phyloP scores from a whole-genome alignment of 352 stramenopile genomes.

The Phytophthora sansomeana region DNA sequence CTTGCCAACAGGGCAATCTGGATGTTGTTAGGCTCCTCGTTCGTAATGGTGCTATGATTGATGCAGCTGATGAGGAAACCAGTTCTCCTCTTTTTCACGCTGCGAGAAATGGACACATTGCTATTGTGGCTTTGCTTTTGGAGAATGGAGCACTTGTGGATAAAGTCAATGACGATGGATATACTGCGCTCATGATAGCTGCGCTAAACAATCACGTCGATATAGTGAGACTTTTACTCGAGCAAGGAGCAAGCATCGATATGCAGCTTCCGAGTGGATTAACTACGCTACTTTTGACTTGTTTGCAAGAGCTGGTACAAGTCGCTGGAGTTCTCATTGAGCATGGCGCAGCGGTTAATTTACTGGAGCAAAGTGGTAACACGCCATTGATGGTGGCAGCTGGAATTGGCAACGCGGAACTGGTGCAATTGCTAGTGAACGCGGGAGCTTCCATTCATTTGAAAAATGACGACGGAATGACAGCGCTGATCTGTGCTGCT shows the following conservation, averaged over 20 bases:
- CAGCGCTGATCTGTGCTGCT: too few relatives aligned
- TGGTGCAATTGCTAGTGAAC: constrained; percentile 1
- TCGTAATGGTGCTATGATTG: too few relatives aligned
- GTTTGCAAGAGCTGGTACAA: neutral
- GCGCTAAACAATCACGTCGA: neutral
- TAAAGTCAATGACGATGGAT: too few relatives aligned
- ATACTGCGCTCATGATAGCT: neutral
- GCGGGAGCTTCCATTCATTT: too few relatives aligned
- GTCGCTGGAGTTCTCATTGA: constrained; percentile 1
- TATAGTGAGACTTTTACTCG: neutral
- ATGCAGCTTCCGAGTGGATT: neutral
- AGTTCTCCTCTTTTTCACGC: neutral
- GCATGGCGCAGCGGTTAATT: neutral
- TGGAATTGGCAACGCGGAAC: constrained; percentile 5
- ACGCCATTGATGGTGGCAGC: constrained; percentile 1
- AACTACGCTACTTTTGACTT: neutral
- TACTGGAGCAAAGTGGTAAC: too few relatives aligned
- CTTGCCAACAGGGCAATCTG: neutral
- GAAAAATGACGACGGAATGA: too few relatives aligned
- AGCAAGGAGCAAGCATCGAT: neutral
- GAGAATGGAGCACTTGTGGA: neutral
- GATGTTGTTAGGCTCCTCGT: too few relatives aligned
- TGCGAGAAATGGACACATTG: neutral
- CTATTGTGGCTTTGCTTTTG: neutral
- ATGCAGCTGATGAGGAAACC: too few relatives aligned